phyloP scores from a whole-genome alignment of 2,329 filamentous ascomycete species.

The Diplodia scrobiculata region DNA sequence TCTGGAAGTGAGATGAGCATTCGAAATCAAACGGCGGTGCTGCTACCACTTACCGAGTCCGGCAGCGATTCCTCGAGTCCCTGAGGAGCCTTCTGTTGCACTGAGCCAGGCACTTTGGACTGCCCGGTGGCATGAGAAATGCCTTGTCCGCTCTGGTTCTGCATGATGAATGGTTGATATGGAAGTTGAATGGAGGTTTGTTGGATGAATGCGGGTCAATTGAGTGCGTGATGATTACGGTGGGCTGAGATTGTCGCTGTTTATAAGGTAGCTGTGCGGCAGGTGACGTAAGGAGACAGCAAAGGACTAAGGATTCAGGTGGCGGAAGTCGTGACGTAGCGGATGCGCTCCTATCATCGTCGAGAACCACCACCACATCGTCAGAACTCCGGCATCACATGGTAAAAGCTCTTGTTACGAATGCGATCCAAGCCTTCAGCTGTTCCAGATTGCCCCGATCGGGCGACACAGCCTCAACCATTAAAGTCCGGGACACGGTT shows the following conservation, averaged over 20 bases:
- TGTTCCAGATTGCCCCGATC: neutral
- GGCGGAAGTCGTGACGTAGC: neutral
- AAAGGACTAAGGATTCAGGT: neutral
- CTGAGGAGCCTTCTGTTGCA: constrained; percentile 46
- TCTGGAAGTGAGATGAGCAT: constrained; percentile 29
- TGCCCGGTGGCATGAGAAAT: constrained; percentile 47
- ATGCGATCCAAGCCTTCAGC: neutral
- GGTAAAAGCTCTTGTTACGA: neutral
- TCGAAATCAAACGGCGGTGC: too few relatives aligned
- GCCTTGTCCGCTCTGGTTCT: constrained; percentile 46
- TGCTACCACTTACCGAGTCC: constrained; percentile 36
- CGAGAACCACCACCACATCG: neutral
- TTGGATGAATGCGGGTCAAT: neutral
- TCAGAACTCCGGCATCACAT: neutral
- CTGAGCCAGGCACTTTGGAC: constrained; percentile 45
- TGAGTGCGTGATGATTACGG: neutral
- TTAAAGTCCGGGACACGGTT: neutral
- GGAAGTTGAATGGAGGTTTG: neutral
- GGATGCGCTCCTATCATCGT: neutral
- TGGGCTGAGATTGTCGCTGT: neutral
- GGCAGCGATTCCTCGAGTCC: constrained; percentile 47
- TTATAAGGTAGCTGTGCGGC: neutral
- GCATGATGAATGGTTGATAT: neutral
- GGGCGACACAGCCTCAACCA: neutral
- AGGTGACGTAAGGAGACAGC: neutral